phyloP scores from a whole-genome alignment of 176 grass and related monocot species.

The Aegilops speltoides region DNA sequence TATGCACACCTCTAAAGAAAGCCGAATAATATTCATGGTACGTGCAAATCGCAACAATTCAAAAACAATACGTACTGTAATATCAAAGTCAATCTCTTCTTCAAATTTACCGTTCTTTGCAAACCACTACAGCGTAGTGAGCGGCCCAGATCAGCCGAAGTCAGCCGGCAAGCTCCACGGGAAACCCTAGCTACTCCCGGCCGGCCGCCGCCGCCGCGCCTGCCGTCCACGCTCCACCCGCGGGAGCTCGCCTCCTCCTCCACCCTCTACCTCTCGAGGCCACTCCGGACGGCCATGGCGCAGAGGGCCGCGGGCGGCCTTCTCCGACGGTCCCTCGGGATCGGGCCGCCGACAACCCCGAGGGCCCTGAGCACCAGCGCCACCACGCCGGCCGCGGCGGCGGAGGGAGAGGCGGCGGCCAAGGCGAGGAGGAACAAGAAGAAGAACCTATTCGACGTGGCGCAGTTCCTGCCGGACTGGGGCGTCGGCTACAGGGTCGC shows the following conservation, averaged over 20 bases:
- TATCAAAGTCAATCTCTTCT: too few species aligned
- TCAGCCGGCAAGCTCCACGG: not conserved
- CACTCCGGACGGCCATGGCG: constrained; percentile 5
- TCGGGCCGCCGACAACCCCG: not conserved
- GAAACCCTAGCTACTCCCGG: constrained; percentile 24
- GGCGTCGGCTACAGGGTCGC: constrained; percentile 86
- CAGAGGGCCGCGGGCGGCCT: constrained; percentile 18
- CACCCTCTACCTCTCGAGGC: not conserved
- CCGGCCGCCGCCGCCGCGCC: constrained; percentile 1
- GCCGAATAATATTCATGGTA: too few species aligned
- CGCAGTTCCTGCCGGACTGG: constrained; percentile 84
- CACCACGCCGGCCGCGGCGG: not conserved
- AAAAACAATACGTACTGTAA: too few species aligned
- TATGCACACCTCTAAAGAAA: too few species aligned
- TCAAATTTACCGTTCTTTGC: too few species aligned
- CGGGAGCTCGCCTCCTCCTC: constrained; percentile 7
- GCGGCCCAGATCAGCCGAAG: not conserved
- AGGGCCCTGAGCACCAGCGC: constrained; percentile 33
- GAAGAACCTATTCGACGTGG: constrained; percentile 91
- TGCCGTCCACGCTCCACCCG: not conserved
- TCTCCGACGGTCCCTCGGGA: constrained; percentile 29
- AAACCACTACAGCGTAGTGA: not conserved
- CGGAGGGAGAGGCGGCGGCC: not conserved
- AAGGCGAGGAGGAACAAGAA: constrained; percentile 67
- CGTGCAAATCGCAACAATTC: too few species aligned